These are phyloP conservation scores for Alnus glutinosa DNA, from an alignment of 306 rosid species.

Conservation along the genomic window DNA sequence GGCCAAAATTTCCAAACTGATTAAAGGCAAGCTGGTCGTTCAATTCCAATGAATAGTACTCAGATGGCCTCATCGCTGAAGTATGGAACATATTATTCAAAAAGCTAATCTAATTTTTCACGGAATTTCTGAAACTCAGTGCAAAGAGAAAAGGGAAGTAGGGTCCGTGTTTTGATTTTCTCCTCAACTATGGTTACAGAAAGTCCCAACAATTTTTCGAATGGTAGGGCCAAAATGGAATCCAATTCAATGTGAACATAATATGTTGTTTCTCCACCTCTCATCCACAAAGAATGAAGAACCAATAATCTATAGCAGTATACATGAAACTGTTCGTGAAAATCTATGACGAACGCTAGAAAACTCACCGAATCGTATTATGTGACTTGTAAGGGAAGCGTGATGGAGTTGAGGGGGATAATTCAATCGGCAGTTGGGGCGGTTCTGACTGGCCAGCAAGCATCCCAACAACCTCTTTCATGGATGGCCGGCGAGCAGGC, in stretches of 20 bases:
- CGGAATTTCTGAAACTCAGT: slow-evolving; percentile 43
- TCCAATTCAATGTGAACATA: slow-evolving; percentile 19
- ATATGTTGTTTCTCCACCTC: slow-evolving; percentile 10
- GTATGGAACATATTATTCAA: slow-evolving; percentile 28
- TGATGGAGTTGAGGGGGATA: slow-evolving; percentile 75
- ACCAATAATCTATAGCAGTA: slow-evolving; percentile 23
- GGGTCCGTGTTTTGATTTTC: slow-evolving; percentile 25
- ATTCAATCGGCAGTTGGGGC: slow-evolving; percentile 72
- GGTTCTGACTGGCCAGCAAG: slow-evolving; percentile 65
- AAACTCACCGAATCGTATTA: slow-evolving; percentile 54
- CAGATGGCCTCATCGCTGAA: slow-evolving; percentile 23
- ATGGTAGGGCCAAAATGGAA: slow-evolving; percentile 27
- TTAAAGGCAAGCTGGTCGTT: slow-evolving; percentile 32
- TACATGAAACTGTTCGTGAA: slow-evolving; percentile 10
- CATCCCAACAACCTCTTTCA: slow-evolving; percentile 86
- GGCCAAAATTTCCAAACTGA: slow-evolving; percentile 26
- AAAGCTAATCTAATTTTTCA: slow-evolving; percentile 34
- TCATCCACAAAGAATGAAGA: slow-evolving; percentile 23
- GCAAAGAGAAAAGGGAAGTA: slow-evolving; percentile 28
- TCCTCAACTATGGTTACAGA: slow-evolving; percentile 9
- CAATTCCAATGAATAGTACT: slow-evolving; percentile 25
- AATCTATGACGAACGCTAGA: no score
- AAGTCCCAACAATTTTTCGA: slow-evolving; percentile 20
- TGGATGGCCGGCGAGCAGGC: slow-evolving; percentile 81
- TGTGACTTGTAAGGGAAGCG: slow-evolving; percentile 62